These are phyloP conservation scores for Neltuma alba DNA, from an alignment of 306 rosid species.

Conservation along the genomic window DNA sequence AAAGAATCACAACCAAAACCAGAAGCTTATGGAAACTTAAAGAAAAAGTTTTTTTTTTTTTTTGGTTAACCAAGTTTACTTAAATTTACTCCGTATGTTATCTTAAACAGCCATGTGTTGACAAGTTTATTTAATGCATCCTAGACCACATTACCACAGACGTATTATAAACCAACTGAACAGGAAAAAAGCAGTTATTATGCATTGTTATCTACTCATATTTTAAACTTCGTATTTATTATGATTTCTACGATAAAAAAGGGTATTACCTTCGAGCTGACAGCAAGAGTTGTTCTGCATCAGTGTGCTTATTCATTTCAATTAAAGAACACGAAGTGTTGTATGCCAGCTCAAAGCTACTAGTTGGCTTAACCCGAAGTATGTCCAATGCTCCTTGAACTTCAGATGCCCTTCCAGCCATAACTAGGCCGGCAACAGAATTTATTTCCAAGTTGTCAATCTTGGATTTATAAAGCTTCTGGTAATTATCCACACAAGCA, in stretches of 20 bases:
- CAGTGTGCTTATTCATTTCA: slow-evolving; percentile 68
- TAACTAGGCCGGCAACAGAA: slow-evolving; percentile 77
- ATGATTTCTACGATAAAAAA: slow-evolving; percentile 27
- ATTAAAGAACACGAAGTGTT: slow-evolving; percentile 90
- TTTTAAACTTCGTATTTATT: slow-evolving; percentile 30
- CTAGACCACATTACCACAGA: slow-evolving; percentile 10
- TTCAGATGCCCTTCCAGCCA: slow-evolving; percentile 85
- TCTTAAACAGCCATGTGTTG: neutral
- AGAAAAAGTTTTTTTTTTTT: too few species aligned
- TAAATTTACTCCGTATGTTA: neutral
- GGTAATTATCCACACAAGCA: slow-evolving; percentile 86
- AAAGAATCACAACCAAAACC: neutral
- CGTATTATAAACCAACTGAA: slow-evolving; percentile 8
- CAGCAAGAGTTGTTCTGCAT: slow-evolving; percentile 89
- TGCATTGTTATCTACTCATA: neutral
- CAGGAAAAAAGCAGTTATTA: neutral
- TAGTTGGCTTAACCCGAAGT: slow-evolving; percentile 74
- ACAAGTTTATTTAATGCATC: neutral
- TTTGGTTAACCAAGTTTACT: neutral
- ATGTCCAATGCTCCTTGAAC: slow-evolving; percentile 79
- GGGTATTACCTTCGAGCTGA: slow-evolving; percentile 76
- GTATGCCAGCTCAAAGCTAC: slow-evolving; percentile 93
- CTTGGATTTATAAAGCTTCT: slow-evolving; percentile 82
- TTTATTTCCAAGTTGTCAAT: slow-evolving; percentile 82
- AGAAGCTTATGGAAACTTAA: neutral